Evolutionary conservation across 2,329 filamentous ascomycete species (phyloP).

Genomic region (Claviceps sp.): DNA sequence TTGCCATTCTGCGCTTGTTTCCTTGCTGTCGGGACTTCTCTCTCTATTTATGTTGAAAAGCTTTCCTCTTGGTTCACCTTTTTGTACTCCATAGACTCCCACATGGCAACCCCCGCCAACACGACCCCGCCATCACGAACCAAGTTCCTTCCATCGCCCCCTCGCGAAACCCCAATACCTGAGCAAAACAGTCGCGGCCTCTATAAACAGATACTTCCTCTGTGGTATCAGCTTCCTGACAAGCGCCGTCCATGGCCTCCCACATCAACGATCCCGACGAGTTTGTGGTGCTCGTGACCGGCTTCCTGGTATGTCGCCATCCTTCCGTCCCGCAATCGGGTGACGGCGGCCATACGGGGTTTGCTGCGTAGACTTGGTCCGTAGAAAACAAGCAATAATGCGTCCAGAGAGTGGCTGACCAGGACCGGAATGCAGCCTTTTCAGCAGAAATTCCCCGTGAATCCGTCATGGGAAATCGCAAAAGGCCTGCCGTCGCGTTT

Average conservation of each 20-base stretch:
- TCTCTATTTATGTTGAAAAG: no score
- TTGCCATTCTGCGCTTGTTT: no score
- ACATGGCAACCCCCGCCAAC: no score
- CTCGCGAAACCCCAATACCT: no score
- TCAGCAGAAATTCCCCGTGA: constrained; percentile 54
- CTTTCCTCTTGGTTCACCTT: no score
- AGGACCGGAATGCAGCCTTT: constrained; percentile 42
- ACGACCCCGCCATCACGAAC: background rate
- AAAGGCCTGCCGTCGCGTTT: constrained; percentile 52
- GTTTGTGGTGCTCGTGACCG: constrained; percentile 45
- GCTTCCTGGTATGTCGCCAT: constrained; percentile 39
- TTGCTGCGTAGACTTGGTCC: no score
- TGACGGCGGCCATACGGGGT: no score
- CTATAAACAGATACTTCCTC: no score
- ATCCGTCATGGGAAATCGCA: constrained; percentile 73
- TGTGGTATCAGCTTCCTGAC: background rate
- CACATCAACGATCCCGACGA: constrained; percentile 29
- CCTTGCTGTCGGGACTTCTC: no score
- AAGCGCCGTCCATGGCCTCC: constrained; percentile 19
- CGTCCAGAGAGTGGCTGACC: constrained; percentile 8
- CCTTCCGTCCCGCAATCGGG: background rate
- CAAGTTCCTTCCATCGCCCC: background rate
- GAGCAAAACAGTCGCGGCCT: background rate
- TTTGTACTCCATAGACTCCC: no score
- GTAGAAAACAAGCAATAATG: background rate